phyloP scores from a whole-genome alignment of 2,329 filamentous ascomycete species.

The Aspergillus oerlinghausenensis region DNA sequence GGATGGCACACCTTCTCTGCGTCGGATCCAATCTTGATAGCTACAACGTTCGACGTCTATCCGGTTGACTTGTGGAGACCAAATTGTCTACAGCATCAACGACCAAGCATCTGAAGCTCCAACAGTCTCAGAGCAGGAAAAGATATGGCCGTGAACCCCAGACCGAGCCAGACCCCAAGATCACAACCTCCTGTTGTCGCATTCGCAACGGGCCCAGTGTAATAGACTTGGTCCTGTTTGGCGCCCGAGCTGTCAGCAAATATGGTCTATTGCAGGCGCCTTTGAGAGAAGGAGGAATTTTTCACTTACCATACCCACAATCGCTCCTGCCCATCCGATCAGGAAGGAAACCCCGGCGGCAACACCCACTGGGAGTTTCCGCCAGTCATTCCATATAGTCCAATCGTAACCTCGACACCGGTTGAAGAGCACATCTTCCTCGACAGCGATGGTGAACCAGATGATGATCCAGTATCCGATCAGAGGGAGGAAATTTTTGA shows the following conservation, averaged over 20 bases:
- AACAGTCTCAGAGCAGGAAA: constrained; percentile 35
- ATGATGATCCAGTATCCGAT: constrained; percentile 46
- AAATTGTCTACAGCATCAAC: constrained; percentile 13
- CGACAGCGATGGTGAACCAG: constrained; percentile 39
- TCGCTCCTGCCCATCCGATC: constrained; percentile 38
- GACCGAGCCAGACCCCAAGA: constrained; percentile 34
- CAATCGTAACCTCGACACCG: constrained; percentile 37
- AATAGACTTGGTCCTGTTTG: constrained; percentile 35
- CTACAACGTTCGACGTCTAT: neutral
- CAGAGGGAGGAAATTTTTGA: constrained; percentile 43
- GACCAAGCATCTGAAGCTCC: constrained; percentile 27
- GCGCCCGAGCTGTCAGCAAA: constrained; percentile 2
- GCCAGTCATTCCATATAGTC: constrained; percentile 36
- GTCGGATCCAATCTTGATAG: neutral
- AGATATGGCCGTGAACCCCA: constrained; percentile 29
- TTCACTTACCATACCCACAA: constrained; percentile 35
- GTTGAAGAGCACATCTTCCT: constrained; percentile 43
- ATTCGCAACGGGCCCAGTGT: constrained; percentile 33
- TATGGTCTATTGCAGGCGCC: neutral
- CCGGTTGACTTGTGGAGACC: neutral
- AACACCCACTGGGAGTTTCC: constrained; percentile 37
- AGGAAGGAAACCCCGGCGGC: constrained; percentile 37
- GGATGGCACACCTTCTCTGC: neutral
- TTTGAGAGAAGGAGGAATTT: neutral
- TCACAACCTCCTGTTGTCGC: constrained; percentile 30